Evolutionary conservation across 306 rosid species (phyloP), one percentile per base, ranked within the genome.

Genomic region (Chamaecrista fasciculata): DNA sequence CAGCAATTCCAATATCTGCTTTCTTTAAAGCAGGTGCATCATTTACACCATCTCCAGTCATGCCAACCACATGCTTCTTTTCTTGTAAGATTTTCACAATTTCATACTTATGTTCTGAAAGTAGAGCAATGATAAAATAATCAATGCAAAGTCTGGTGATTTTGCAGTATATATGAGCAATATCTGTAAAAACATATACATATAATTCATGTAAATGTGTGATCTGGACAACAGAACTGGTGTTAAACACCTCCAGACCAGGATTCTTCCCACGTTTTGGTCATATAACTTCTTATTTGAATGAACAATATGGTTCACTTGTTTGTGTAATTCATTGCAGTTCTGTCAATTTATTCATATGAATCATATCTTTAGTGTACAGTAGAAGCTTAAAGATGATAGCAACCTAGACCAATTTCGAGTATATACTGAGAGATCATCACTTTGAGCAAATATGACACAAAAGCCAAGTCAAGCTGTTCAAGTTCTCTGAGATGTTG

Each of bases 1-100:
- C 97, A 23, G 94, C 96, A 72, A 87, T 91, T 78, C 97, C 97
- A 69, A 91, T 91, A 71, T 91, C 97, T 36, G 97, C 97, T 81
- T 91, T 91, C 89, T 91, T 87, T 71, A 91, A 71, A 67, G 97
- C 95, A 7, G 97, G 97, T 2, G 97, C 97, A 77, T 91, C 97
- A 21, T 91, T 91, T 16, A 91, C 97, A 31, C 97, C 97, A 69
- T 91, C 97, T 67, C 97, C 95, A 19, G 92, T 88, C 97, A 91
- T 91, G 66, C 97, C 97, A 71, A 91, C 95, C 23, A 91, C 82
- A 71, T 91, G 97, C 61, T 87, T 49, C 80, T 86, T 91, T 69
- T 86, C 90, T 91, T 91, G 97, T 80, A 91, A 84, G 73, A 86
- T 91, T 70, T 79, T 87, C 46, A 87, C 95, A 31, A 91, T 91